A percentile compares a stretch with the other conserved stretches of the same genome.
These are phyloP conservation scores for Verticillium nonalfalfae DNA, from an alignment of 2,329 filamentous ascomycete genomes.

Conservation along the genomic window DNA sequence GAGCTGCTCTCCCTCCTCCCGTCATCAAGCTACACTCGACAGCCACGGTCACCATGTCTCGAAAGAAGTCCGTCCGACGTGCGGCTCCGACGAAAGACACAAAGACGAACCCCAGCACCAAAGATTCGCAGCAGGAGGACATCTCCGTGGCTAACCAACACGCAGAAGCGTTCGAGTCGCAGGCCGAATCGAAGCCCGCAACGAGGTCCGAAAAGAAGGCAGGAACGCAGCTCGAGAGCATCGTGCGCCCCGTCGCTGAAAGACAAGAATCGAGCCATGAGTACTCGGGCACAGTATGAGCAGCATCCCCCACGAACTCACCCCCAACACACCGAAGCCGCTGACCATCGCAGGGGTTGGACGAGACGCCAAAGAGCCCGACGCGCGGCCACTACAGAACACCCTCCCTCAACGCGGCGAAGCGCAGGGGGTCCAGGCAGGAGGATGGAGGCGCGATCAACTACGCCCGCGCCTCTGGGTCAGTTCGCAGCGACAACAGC, in stretches of 20 bases:
- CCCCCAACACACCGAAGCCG: no score
- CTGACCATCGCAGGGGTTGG: neutral
- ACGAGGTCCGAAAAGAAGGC: constrained; percentile 3
- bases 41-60: constrained; percentile 5
- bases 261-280: constrained; percentile 7
- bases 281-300: constrained; percentile 4
- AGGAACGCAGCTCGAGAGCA: neutral
- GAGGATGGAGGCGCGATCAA: constrained; percentile 3
- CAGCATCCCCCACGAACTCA: neutral
- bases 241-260: constrained; percentile 1
- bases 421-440: neutral
- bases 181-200: constrained; percentile 3
- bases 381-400: neutral
- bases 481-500: constrained; percentile 7
- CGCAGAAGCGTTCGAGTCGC: neutral
- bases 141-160: neutral
- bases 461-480: constrained; percentile 2
- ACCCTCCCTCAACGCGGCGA: neutral
- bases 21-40: neutral
- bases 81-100: neutral
- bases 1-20: constrained; percentile 4
- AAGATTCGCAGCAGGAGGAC: neutral
- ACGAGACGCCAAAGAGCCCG: constrained; percentile 6
- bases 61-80: constrained; percentile 6
- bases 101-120: constrained; percentile 3